phyloP scores from a whole-genome alignment of 495 filamentous ascomycete genomes.

The Penicillium fimorum region DNA sequence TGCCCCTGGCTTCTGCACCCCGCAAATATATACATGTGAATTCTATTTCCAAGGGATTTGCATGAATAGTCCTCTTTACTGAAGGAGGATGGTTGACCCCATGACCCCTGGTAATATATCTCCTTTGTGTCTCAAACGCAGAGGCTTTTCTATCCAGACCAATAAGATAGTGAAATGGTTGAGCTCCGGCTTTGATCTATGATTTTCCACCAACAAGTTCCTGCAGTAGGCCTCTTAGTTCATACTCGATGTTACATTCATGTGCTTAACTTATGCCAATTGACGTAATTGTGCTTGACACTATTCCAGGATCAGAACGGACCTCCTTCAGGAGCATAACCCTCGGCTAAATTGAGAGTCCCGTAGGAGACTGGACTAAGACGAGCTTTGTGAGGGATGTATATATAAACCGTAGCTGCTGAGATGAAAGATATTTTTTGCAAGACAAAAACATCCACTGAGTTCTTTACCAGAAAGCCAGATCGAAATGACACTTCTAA shows the following conservation, averaged over 20 bases:
- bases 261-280: background rate
- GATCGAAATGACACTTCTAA: slow-evolving; percentile 28
- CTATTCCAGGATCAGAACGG: slow-evolving; percentile 23
- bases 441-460: background rate
- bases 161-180: background rate
- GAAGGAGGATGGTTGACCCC: background rate
- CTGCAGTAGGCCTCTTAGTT: background rate
- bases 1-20: background rate
- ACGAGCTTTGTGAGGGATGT: background rate
- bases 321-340: background rate
- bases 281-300: slow-evolving; percentile 12
- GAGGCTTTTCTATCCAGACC: background rate
- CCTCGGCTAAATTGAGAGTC: background rate
- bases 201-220: slow-evolving; percentile 7
- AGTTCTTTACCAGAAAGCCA: background rate
- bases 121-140: background rate
- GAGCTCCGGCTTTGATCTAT: background rate
- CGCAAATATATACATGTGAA: background rate
- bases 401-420: background rate
- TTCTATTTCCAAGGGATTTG: background rate
- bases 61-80: background rate
- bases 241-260: background rate
- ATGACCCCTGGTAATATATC: background rate
- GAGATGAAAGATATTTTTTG: background rate
- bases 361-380: background rate